These are phyloP conservation scores for Penicillium paradoxum DNA, from an alignment of 495 filamentous ascomycete genomes.

Conservation along the genomic window DNA sequence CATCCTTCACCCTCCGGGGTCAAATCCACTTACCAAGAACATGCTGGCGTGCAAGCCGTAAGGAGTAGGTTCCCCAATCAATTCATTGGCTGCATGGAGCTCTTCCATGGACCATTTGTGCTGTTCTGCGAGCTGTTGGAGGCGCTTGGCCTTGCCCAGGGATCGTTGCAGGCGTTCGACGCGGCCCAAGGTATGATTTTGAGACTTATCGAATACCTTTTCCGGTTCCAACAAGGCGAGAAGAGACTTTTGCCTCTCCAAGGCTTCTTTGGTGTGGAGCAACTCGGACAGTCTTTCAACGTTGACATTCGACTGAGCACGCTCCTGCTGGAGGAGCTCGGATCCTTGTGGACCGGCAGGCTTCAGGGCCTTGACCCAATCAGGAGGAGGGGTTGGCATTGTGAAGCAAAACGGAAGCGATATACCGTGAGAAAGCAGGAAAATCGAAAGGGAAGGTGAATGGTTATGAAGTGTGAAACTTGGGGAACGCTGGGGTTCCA, in stretches of 20 bases:
- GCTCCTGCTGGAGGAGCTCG: constrained; percentile 55
- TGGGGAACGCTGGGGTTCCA: not conserved
- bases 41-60: constrained; percentile 64
- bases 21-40: constrained; percentile 50
- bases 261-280: constrained; percentile 53
- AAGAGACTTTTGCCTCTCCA: constrained; percentile 50
- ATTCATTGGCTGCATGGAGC: constrained; percentile 50
- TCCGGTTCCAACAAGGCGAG: constrained; percentile 53
- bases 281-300: constrained; percentile 57
- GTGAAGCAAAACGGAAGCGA: not conserved
- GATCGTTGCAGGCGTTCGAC: constrained; percentile 60
- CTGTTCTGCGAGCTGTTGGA: constrained; percentile 56
- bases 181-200: constrained; percentile 61
- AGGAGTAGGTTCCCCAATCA: constrained; percentile 62
- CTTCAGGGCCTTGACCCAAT: constrained; percentile 62
- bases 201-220: constrained; percentile 63
- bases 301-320: constrained; percentile 53
- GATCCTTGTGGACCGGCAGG: constrained; percentile 56
- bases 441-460: constrained; percentile 8
- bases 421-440: not conserved
- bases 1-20: too few relatives aligned
- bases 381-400: constrained; percentile 45
- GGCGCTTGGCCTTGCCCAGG: constrained; percentile 58
- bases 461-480: constrained; percentile 11
- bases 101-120: constrained; percentile 63